Conservation (phyloP, 108 stramenopile genomes). For the Cyclostephanos tholiformis region DNA sequence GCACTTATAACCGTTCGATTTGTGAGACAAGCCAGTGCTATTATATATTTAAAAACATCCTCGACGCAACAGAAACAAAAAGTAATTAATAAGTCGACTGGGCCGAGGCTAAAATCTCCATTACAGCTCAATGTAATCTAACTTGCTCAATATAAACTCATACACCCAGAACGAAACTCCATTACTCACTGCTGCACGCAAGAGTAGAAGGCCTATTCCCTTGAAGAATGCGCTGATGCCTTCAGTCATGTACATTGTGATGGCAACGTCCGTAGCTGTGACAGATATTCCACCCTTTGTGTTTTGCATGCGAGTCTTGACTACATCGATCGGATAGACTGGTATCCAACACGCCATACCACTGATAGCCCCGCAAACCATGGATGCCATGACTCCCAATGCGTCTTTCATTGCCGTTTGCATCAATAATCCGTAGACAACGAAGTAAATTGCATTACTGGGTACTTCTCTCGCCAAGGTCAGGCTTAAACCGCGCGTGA, state of each 20-base stretch:
- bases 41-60: too few relatives aligned
- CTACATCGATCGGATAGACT: conserved; percentile 58
- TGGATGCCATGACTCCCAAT: neutral
- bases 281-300: conserved; percentile 24
- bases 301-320: conserved; percentile 56
- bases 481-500: conserved; percentile 40
- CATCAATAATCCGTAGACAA: conserved; percentile 38
- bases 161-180: neutral
- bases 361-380: conserved; percentile 16
- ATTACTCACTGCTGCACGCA: conserved; percentile 1
- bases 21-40: too few relatives aligned
- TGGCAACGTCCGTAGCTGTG: conserved; percentile 39
- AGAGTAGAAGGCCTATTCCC: neutral
- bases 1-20: too few relatives aligned
- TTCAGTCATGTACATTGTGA: conserved; percentile 36
- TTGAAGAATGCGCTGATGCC: neutral
- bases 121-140: too few relatives aligned
- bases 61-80: too few relatives aligned
- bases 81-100: too few relatives aligned
- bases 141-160: neutral
- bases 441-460: conserved; percentile 53
- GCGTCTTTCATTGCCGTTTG: neutral
- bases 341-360: conserved; percentile 51
- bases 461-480: conserved; percentile 50
- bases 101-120: too few relatives aligned